phyloP scores from a whole-genome alignment of 2,329 filamentous ascomycete genomes.

The Penicillium sp. region DNA sequence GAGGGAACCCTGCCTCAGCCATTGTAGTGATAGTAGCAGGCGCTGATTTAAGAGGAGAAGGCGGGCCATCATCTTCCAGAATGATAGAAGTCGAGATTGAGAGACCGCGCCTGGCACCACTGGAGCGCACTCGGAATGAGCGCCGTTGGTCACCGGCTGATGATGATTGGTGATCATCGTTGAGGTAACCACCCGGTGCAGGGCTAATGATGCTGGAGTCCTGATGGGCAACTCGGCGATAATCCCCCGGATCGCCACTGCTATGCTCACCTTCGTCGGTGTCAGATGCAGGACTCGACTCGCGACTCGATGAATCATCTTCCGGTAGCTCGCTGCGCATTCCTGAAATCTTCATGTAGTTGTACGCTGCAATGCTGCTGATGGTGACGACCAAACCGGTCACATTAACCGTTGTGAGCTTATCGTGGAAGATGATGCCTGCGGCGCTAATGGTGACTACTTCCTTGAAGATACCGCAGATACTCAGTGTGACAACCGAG shows the following conservation, averaged over 20 bases:
- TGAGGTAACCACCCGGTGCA: slow-evolving; percentile 14
- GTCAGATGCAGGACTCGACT: slow-evolving; percentile 30
- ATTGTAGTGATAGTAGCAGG: slow-evolving; percentile 32
- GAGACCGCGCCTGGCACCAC: slow-evolving; percentile 33
- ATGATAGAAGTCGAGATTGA: slow-evolving; percentile 34
- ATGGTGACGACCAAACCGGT: slow-evolving; percentile 87
- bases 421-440: slow-evolving; percentile 83
- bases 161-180: slow-evolving; percentile 30
- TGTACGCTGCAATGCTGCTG: slow-evolving; percentile 81
- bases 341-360: slow-evolving; percentile 87
- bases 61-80: slow-evolving; percentile 28
- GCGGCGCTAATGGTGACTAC: slow-evolving; percentile 93
- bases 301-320: slow-evolving; percentile 34
- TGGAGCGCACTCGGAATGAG: slow-evolving; percentile 36
- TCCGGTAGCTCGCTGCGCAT: slow-evolving; percentile 75
- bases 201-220: slow-evolving; percentile 25
- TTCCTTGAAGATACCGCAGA: slow-evolving; percentile 98
- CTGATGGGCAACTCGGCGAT: slow-evolving; percentile 27
- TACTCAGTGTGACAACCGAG: slow-evolving; percentile 91
- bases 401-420: slow-evolving; percentile 82
- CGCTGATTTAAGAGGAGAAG: slow-evolving; percentile 34
- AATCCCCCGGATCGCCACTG: slow-evolving; percentile 26
- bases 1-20: slow-evolving; percentile 28
- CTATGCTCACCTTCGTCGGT: slow-evolving; percentile 27
- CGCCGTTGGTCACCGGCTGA: slow-evolving; percentile 28